Percentiles rank a stretch among this genome's conserved stretches.
Conservation (phyloP, 306 rosid genomes). For the Carpinus fangiana region DNA sequence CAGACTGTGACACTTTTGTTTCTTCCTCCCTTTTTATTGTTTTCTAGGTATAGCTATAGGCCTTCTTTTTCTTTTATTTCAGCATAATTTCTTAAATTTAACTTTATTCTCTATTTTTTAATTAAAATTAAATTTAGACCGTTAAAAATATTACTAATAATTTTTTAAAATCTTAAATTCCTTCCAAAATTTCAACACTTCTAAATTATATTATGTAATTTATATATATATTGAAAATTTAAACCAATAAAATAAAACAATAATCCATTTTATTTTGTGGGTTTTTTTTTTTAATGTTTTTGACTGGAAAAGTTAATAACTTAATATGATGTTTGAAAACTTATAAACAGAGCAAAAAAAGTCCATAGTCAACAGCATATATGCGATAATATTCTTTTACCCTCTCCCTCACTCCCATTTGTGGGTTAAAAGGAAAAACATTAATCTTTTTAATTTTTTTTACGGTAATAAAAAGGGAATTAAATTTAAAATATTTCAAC, state of each 20-base stretch:
- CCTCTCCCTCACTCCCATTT: constrained; percentile 34
- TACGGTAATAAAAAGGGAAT: not conserved
- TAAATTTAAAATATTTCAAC: constrained; percentile 31
- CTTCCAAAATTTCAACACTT: no score
- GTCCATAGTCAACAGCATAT: constrained; percentile 65
- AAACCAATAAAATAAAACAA: not conserved
- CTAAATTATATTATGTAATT: not conserved
- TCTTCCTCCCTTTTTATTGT: constrained; percentile 10
- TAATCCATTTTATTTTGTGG: not conserved
- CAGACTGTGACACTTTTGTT: not conserved
- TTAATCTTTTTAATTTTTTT: not conserved
- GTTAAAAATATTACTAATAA: no score
- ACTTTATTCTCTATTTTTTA: no score
- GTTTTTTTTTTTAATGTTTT: not conserved
- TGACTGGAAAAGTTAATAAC: not conserved
- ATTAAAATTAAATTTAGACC: no score
- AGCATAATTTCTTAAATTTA: no score
- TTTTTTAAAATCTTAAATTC: no score
- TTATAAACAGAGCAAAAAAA: constrained; percentile 36
- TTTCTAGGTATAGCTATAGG: constrained; percentile 6
- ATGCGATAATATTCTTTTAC: constrained; percentile 53
- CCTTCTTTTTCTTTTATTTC: constrained; percentile 19
- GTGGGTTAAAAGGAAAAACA: constrained; percentile 14
- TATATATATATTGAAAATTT: not conserved
- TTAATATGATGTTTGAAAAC: constrained; percentile 27